Evolutionary conservation across 1,284 basidiomycete species (phyloP), one percentile per base, ranked within the genome.

Genomic region (Fomitopsis pinicola): DNA sequence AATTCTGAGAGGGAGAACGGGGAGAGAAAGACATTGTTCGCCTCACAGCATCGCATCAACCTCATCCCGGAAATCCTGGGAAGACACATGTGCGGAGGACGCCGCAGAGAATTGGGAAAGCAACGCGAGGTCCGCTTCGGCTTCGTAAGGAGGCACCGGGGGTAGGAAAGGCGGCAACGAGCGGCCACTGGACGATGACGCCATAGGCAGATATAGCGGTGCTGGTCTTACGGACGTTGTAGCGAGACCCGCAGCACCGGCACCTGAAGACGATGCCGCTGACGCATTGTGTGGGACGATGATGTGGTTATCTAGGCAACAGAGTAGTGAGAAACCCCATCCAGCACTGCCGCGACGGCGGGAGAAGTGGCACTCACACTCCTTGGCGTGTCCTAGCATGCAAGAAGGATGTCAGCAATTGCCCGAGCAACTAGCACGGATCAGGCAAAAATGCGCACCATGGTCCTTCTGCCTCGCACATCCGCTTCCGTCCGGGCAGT

Each of bases 381-480:
- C 87, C 72, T 78, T 86, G 26, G 88, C 86, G 70, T 91, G 88
- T 6, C 74, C 88, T 89, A 59, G 48, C 19, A 45, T 35, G 55
- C 26, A 28, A 54, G 8, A 12, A 9, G 28, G 19, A 38, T 15
- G 42, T 62, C 30, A 63, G 60, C 7, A 42, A 36, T 40, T 42
- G 54, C 35, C 40, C 54, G 14, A 64, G 42, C 35, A 57, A 17
- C 19, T 38, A 36, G 22, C 1, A 2, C 2, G 46, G 6, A 9
- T 7, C 30, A 35, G 33, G 45, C 35, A 40, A 14, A 10, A 44
- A 22, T 22, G 76, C 86, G 64, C 68, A 90, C 89, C 81, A 38
- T 83, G 79, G 66, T 90, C 84, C 67, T 80, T 83, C 72, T 91
- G 87, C 59, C 77, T 78, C 46, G 66, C 63, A 68, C 90, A 92